phyloP scores from a whole-genome alignment of 2,329 filamentous ascomycete species.

The Microascus cirrosus region DNA sequence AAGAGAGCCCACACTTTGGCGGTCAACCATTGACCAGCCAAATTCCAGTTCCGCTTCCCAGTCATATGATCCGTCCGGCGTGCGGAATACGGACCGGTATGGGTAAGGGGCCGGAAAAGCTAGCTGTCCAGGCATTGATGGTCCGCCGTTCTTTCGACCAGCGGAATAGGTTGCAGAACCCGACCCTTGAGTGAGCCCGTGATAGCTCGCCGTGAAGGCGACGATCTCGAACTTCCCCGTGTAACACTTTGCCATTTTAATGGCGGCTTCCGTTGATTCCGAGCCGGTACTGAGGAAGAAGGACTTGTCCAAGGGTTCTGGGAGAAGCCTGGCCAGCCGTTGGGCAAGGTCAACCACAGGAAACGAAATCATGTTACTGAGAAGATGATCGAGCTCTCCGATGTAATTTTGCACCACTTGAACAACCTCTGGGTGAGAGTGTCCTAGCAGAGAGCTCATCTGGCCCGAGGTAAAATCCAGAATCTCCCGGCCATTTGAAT shows the following conservation, averaged over 20 bases:
- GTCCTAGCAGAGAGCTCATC: conserved; percentile 46
- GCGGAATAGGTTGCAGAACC: conserved; percentile 40
- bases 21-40: conserved; percentile 49
- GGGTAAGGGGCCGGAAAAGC: conserved; percentile 48
- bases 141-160: conserved; percentile 33
- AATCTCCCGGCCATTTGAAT: conserved; percentile 27
- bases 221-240: conserved; percentile 56
- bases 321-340: conserved; percentile 32
- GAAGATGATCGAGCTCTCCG: conserved; percentile 41
- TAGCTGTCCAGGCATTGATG: conserved; percentile 42
- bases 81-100: conserved; percentile 50
- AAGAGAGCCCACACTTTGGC: conserved; percentile 45
- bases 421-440: conserved; percentile 46
- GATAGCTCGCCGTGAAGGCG: conserved; percentile 45
- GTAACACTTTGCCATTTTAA: conserved; percentile 50
- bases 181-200: conserved; percentile 46
- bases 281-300: conserved; percentile 46
- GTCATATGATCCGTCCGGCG: conserved; percentile 48
- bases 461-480: conserved; percentile 50
- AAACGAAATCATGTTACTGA: conserved; percentile 43
- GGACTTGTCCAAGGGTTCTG: conserved; percentile 34
- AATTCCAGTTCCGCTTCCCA: conserved; percentile 55
- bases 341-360: conserved; percentile 43
- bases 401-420: conserved; percentile 33
- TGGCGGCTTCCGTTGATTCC: conserved; percentile 47